phyloP scores from a whole-genome alignment of 495 filamentous ascomycete genomes.

The Barbatosphaeria neglecta region DNA sequence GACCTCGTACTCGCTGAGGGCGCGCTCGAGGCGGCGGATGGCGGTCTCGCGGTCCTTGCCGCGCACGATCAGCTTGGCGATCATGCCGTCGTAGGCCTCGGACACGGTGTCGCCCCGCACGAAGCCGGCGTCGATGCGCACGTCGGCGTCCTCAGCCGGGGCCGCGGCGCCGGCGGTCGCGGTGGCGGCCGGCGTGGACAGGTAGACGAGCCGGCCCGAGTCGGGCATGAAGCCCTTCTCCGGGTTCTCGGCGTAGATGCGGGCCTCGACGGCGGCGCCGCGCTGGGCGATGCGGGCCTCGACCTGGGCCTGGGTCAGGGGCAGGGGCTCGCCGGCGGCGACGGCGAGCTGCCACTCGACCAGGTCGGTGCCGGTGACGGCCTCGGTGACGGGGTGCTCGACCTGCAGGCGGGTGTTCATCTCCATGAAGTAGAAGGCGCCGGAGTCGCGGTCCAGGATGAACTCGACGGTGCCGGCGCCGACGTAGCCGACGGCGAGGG shows the following conservation, averaged over 20 bases:
- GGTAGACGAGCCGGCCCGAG: constrained; percentile 77
- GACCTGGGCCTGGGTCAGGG: constrained; percentile 73
- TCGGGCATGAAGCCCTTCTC: constrained; percentile 84
- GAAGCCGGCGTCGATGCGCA: constrained; percentile 90
- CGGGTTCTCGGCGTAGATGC: constrained; percentile 95
- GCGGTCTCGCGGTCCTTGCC: constrained; percentile 68
- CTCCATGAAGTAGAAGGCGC: constrained; percentile 98
- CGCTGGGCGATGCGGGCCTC: constrained; percentile 59
- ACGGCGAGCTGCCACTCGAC: constrained; percentile 95
- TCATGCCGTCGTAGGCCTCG: constrained; percentile 97
- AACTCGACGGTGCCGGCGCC: constrained; percentile 97
- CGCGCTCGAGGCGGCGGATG: constrained; percentile 69
- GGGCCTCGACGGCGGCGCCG: constrained; percentile 85
- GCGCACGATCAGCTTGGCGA: constrained; percentile 92
- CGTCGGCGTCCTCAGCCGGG: constrained; percentile 36
- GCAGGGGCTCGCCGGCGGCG: constrained; percentile 76
- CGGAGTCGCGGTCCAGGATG: constrained; percentile 93
- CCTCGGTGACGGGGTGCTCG: constrained; percentile 95
- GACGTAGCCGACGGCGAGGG: constrained; percentile 85
- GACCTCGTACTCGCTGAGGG: constrained; percentile 82
- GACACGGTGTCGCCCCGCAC: constrained; percentile 83
- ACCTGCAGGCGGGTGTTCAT: constrained; percentile 98
- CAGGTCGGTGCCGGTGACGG: constrained; percentile 88
- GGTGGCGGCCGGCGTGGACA: constrained; percentile 54
- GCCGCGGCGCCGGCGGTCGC: constrained; percentile 2